Percentiles rank a stretch among this genome's conserved stretches.
Evolutionary conservation across 192 early-diverging fungal genomes (phyloP).

Genomic region (Thoreauomyces humboldtii): DNA sequence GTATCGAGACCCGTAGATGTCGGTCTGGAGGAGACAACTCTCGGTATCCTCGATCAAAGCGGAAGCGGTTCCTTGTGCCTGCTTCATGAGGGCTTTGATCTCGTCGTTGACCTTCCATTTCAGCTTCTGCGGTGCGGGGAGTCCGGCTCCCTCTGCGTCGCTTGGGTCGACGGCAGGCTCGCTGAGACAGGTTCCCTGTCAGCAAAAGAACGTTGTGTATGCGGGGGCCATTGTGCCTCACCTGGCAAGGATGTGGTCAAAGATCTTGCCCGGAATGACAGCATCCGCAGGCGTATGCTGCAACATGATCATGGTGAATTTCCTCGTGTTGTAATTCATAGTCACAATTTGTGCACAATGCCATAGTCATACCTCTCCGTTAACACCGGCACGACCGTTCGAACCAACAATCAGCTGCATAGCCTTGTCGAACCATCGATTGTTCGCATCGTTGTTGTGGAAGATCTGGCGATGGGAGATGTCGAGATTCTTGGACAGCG

Average conservation of each 20-base stretch:
- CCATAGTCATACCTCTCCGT: slow-evolving; percentile 77
- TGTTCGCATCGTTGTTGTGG: slow-evolving; percentile 72
- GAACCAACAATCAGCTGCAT: slow-evolving; percentile 81
- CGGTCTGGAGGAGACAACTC: slow-evolving; percentile 65
- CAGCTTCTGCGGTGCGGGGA: slow-evolving; percentile 62
- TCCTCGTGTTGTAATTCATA: too few species aligned
- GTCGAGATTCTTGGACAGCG: slow-evolving; percentile 60
- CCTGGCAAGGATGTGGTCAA: slow-evolving; percentile 67
- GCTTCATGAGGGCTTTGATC: slow-evolving; percentile 53
- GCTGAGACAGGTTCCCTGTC: too few species aligned
- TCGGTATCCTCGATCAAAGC: slow-evolving; percentile 69
- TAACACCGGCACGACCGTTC: slow-evolving; percentile 85
- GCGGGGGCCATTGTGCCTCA: too few species aligned
- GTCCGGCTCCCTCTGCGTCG: slow-evolving; percentile 21
- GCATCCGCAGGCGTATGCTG: slow-evolving; percentile 91
- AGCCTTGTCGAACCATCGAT: slow-evolving; percentile 98
- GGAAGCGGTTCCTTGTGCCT: slow-evolving; percentile 62
- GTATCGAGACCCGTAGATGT: slow-evolving; percentile 77
- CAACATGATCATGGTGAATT: neutral
- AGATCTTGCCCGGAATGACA: slow-evolving; percentile 77
- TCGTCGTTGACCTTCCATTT: slow-evolving; percentile 66
- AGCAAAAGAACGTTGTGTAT: too few species aligned
- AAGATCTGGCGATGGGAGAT: slow-evolving; percentile 68
- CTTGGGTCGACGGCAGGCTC: slow-evolving; percentile 56
- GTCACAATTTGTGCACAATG: neutral